Conservation (phyloP, 2,329 filamentous ascomycete genomes). For the Drechslera avenae region DNA sequence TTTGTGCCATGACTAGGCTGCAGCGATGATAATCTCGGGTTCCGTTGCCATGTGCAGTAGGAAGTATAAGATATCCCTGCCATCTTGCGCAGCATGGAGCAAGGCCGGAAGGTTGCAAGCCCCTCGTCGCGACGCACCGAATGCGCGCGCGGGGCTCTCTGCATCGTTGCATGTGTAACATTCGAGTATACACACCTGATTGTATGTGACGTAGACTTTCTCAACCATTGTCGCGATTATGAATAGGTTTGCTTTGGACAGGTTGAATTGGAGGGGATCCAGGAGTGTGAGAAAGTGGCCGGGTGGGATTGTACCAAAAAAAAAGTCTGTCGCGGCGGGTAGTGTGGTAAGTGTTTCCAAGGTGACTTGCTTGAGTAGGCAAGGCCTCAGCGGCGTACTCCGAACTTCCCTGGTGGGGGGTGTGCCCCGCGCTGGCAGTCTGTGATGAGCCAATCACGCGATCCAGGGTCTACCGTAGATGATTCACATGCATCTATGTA, state of each 20-base stretch:
- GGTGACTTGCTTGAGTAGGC: slow-evolving; percentile 15
- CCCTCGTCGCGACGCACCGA: slow-evolving; percentile 3
- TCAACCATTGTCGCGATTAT: slow-evolving; percentile 44
- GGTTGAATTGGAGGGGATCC: neutral
- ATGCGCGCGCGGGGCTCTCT: slow-evolving; percentile 3
- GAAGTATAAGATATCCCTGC: too few species aligned
- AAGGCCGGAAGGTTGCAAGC: neutral
- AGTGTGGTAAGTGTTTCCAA: slow-evolving; percentile 7
- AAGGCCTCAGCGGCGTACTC: slow-evolving; percentile 14
- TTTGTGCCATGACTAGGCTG: neutral
- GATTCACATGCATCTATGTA: slow-evolving; percentile 1
- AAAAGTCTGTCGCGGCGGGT: slow-evolving; percentile 15
- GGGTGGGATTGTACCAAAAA: slow-evolving; percentile 2
- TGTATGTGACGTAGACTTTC: slow-evolving; percentile 52
- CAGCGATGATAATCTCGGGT: neutral
- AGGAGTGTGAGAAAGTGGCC: neutral
- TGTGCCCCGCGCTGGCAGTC: slow-evolving; percentile 9
- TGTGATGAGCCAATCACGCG: slow-evolving; percentile 3
- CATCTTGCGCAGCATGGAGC: too few species aligned
- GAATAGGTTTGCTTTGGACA: neutral
- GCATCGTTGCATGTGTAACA: slow-evolving; percentile 14
- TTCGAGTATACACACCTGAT: slow-evolving; percentile 45
- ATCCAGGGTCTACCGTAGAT: neutral
- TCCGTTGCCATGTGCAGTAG: neutral
- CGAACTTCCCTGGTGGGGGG: slow-evolving; percentile 15